Percentiles rank a stretch among this genome's conserved stretches.
Evolutionary conservation across 2,329 filamentous ascomycete genomes (phyloP).

Genomic region (Geoglossum cookeanum): DNA sequence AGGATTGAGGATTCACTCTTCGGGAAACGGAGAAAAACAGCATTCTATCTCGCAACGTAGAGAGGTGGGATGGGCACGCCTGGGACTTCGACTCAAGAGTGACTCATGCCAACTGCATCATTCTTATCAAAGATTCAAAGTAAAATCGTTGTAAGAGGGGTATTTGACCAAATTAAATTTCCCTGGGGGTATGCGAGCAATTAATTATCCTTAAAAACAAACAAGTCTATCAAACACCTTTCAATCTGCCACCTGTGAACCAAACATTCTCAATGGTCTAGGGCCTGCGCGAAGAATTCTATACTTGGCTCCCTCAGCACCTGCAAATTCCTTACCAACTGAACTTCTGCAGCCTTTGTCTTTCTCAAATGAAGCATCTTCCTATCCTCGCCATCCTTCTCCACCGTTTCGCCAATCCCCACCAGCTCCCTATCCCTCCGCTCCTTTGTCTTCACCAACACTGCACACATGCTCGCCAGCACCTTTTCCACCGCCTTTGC

Average conservation of each 20-base stretch:
- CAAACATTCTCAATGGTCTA: background rate
- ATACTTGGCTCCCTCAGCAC: conserved; percentile 47
- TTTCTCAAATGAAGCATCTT: conserved; percentile 46
- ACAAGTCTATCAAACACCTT: too few relatives aligned
- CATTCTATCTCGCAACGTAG: background rate
- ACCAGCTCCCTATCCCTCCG: conserved; percentile 47
- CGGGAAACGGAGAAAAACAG: background rate
- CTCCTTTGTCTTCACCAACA: conserved; percentile 48
- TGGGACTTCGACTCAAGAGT: too few relatives aligned
- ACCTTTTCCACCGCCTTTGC: conserved; percentile 73
- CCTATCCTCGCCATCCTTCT: conserved; percentile 25
- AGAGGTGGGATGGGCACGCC: background rate
- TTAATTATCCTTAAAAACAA: too few relatives aligned
- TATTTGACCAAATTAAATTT: too few relatives aligned
- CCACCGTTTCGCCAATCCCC: conserved; percentile 25
- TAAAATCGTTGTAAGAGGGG: too few relatives aligned
- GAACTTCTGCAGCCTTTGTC: conserved; percentile 77
- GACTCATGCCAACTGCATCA: too few relatives aligned
- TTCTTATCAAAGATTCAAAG: too few relatives aligned
- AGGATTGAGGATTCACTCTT: background rate
- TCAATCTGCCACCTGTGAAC: too few relatives aligned
- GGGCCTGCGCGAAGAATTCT: conserved; percentile 37
- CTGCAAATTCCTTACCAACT: conserved; percentile 55
- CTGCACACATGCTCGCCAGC: conserved; percentile 77
- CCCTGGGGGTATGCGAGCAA: too few relatives aligned